phyloP scores from a whole-genome alignment of 2,329 filamentous ascomycete genomes.

The Aspergillus caelatus region DNA sequence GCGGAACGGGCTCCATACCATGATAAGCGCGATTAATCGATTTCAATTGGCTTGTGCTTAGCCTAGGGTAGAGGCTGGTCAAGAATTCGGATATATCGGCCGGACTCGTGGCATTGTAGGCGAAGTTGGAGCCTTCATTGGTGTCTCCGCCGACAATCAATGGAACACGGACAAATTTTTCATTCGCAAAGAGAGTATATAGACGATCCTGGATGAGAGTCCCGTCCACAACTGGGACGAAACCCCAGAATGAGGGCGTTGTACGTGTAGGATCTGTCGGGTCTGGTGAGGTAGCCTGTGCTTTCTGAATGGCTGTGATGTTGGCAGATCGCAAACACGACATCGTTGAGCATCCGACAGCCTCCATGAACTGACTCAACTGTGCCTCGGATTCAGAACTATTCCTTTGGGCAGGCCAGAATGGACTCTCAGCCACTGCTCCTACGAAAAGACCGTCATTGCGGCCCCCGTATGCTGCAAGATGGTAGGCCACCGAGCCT shows the following conservation, averaged over 20 bases:
- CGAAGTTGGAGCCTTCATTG: constrained; percentile 49
- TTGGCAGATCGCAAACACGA: constrained; percentile 50
- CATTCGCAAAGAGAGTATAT: constrained; percentile 52
- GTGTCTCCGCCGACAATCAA: constrained; percentile 54
- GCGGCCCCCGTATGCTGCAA: constrained; percentile 55
- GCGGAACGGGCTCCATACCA: constrained; percentile 30
- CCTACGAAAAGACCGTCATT: constrained; percentile 52
- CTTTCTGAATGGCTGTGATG: constrained; percentile 43
- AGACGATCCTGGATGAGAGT: constrained; percentile 55
- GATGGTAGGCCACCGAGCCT: constrained; percentile 59
- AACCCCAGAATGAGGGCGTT: constrained; percentile 54
- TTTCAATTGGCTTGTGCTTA: constrained; percentile 53
- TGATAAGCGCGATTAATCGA: constrained; percentile 59
- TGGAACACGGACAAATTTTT: constrained; percentile 58
- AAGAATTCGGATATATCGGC: constrained; percentile 57
- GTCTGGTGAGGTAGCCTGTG: constrained; percentile 41
- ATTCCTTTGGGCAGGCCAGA: constrained; percentile 51
- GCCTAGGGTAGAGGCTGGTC: constrained; percentile 57
- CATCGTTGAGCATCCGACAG: constrained; percentile 48
- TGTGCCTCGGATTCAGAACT: constrained; percentile 51
- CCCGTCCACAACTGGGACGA: constrained; percentile 58
- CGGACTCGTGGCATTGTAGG: constrained; percentile 49
- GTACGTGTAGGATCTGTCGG: constrained; percentile 42
- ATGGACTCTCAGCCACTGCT: constrained; percentile 53
- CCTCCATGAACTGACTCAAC: constrained; percentile 50